Base-by-base conservation (phyloP, 2,329 filamentous ascomycete genomes). In the Diplodia scrobiculata region DNA sequence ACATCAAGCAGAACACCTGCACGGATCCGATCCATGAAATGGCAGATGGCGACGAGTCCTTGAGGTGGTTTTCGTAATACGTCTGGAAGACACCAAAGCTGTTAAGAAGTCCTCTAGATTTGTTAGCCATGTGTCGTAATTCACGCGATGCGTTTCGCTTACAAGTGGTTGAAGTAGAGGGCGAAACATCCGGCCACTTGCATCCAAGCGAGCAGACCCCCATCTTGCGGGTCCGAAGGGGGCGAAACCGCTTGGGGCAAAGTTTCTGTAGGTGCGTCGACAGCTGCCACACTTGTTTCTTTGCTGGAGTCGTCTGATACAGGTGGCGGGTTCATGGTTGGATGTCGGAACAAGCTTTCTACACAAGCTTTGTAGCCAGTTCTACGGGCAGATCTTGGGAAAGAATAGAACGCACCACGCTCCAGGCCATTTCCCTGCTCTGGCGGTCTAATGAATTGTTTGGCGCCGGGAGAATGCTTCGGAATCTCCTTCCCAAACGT, bases 21-120 rank as follows among this genome's bases (percentile, higher is more conserved):
- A 82, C 76, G 2, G 77, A 78, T 11, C 82, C 82, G 63, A 84
- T 81, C 82, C 81, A 83, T 29, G 80, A 48, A 62, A 84, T 82
- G 10, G 77, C 72, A 1, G 79, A 81, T 0, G 81, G 75, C 5
- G 73, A 76, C 5, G 77, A 76, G 19, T 70, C 69, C 1, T 72
- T 66, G 7, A 83, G 76, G 1, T 73, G 74, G 14, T 72, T 74
- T 65, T 82, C 76, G 69, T 83, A 83, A 71, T 80, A 83, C 0
- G 81, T 78, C 68, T 83, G 80, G 68, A 80, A 84, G 10, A 76
- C 78, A n/a, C 81, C 81, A 64, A 81, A 83, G 0, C 79, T 79
- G 66, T 82, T 82, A 17, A 81, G 74, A 21, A 81, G 73, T 27
- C 78, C 77, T 4, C 58, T 62, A 1, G 1, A 5, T 3, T 5